Conservation (phyloP, 2,329 filamentous ascomycete species). For the Aspergillus bombycis region DNA sequence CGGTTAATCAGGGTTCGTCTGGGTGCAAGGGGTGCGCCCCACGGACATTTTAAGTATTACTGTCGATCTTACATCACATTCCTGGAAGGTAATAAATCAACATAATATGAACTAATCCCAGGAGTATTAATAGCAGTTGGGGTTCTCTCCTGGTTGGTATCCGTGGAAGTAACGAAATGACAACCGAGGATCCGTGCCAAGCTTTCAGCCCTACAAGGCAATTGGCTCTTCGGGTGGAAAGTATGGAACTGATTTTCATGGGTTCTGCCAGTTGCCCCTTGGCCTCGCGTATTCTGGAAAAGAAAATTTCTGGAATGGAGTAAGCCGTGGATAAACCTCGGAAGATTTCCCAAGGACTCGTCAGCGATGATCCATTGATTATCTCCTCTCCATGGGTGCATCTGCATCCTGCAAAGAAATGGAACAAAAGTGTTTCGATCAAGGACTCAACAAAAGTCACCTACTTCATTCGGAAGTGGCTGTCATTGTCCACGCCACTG, state of each 20-base stretch:
- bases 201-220: slow-evolving; percentile 36
- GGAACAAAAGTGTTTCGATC: background rate
- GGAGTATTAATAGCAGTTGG: too few relatives aligned
- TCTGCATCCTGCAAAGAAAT: background rate
- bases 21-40: background rate
- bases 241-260: too few relatives aligned
- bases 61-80: background rate
- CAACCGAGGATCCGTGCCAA: slow-evolving; percentile 24
- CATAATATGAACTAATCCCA: too few relatives aligned
- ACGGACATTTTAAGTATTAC: background rate
- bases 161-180: slow-evolving; percentile 4
- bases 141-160: background rate
- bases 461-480: background rate
- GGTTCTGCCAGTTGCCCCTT: background rate
- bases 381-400: background rate
- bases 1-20: background rate
- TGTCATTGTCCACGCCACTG: background rate
- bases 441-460: too few relatives aligned
- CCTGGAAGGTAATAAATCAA: background rate
- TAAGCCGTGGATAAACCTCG: background rate
- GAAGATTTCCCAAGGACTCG: background rate
- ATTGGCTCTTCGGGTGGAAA: background rate
- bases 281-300: background rate
- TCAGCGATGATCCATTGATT: background rate
- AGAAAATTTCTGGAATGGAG: background rate